Evolutionary conservation across 345 rosid species (phyloP).

Genomic region (Citrus reticulata): DNA sequence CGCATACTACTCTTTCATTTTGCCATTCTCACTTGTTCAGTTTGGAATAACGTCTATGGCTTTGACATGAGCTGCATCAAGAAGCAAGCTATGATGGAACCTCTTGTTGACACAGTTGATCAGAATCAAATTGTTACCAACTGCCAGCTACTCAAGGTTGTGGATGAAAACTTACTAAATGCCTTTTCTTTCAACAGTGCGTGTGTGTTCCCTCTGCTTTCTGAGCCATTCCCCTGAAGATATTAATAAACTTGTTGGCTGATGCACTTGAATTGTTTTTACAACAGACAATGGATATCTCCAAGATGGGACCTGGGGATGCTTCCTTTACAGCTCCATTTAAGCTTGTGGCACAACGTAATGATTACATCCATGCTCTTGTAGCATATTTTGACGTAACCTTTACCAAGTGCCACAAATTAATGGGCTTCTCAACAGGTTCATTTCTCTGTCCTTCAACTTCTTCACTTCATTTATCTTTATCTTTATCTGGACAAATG

Average conservation of each 20-base stretch:
- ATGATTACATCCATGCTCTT: slow-evolving; percentile 96
- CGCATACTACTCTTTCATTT: neutral
- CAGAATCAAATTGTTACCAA: slow-evolving; percentile 90
- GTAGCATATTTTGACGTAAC: slow-evolving; percentile 99
- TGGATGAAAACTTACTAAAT: slow-evolving; percentile 2
- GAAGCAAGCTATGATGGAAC: slow-evolving; percentile 94
- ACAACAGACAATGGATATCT: slow-evolving; percentile 91
- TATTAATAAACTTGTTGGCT: slow-evolving; percentile 7
- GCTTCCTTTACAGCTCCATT: slow-evolving; percentile 93
- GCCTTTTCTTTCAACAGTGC: too few species aligned
- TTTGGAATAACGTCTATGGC: slow-evolving; percentile 92
- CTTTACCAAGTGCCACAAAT: slow-evolving; percentile 89
- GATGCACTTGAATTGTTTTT: slow-evolving; percentile 12
- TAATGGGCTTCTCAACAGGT: slow-evolving; percentile 98
- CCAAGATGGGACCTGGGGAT: slow-evolving; percentile 93
- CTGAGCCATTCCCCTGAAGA: neutral
- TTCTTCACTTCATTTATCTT: neutral
- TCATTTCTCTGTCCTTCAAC: slow-evolving; percentile 9
- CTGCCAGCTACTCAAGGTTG: slow-evolving; percentile 77
- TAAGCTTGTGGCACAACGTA: slow-evolving; percentile 91
- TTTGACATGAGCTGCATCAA: slow-evolving; percentile 98
- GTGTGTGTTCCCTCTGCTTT: neutral
- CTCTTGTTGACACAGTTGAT: slow-evolving; percentile 94
- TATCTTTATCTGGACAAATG: neutral
- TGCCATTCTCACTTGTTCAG: slow-evolving; percentile 31